Conservation (phyloP, 305 asterid genomes). For the Solanum hybrid region DNA sequence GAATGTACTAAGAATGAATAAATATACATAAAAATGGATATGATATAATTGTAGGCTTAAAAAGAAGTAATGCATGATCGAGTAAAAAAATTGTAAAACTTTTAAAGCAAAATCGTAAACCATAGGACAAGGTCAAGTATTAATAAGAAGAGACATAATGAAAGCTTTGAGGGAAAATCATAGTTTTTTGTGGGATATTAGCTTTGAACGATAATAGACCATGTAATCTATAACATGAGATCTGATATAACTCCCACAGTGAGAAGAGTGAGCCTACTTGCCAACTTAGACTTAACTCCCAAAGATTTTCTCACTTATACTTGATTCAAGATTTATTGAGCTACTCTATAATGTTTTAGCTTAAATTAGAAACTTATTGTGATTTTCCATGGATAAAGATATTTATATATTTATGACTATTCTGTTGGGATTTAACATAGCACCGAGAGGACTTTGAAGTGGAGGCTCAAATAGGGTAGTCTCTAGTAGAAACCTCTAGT, state of each 20-base stretch:
- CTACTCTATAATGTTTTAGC: too few species aligned
- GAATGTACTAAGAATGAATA: not conserved
- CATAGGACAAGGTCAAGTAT: not conserved
- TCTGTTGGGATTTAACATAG: not conserved
- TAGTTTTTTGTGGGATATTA: not conserved
- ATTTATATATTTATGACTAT: too few species aligned
- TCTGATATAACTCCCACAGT: not conserved
- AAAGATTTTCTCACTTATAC: not conserved
- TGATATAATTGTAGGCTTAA: not conserved
- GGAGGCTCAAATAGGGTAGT: not conserved
- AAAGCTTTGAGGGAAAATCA: not conserved
- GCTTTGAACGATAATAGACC: not conserved
- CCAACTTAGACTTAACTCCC: not conserved
- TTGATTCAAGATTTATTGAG: not conserved
- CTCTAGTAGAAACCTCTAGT: not conserved
- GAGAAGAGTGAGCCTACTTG: not conserved
- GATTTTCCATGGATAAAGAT: not conserved
- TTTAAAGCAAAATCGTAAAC: not conserved
- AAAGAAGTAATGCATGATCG: not conserved
- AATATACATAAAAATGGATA: not conserved
- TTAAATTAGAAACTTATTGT: too few species aligned
- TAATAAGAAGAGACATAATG: not conserved
- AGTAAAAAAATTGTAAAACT: not conserved
- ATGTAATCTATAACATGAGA: not conserved
- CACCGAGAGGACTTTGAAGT: not conserved